Evolutionary conservation across 257 asterid species (phyloP), one percentile per base, ranked within the genome.

Genomic region (Solanum pinnatisectum): DNA sequence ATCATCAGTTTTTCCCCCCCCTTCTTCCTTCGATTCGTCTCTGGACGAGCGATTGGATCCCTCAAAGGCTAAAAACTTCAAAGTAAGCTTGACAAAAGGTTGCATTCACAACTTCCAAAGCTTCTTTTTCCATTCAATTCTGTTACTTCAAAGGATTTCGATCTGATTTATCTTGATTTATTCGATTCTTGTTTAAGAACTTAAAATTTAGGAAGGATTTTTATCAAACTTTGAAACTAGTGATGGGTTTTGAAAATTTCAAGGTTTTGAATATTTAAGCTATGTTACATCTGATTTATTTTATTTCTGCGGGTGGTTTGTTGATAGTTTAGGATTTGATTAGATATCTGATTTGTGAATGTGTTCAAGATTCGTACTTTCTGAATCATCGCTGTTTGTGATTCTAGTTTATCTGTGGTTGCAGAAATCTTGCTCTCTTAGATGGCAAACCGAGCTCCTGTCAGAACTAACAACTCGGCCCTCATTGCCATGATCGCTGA

Each of bases 401-500:
- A 42, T 78, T 25, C 0, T 60, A 60, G 15, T 60, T 60, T 23
- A 25, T 79, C 15, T 81, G 20, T 10, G 30, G 39, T 30, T 46
- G 85, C 85, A 81, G 84, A 78, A 42, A 15, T 1, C 36, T 25
- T 40, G 60, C 33, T 27, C 9, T 73, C 30, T 13, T 88, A 91
- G 91, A 95, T 96, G 99, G 99, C 98, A 32, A 95, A 95, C 90
- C 93, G 93, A 89, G 88, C 96, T 89, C 98, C 94, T 91, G 92
- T 96, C 92, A 98, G 95, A 85, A 90, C 98, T 6, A 95, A 70
- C 87, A 95, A 86, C 91, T 96, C 99, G 13, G 98, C 99, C 37
- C 96, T 96, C 88, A 93, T 96, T 86, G 96, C 98, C 36, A 96
- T 96, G 99, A 96, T 96, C 68, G 99, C 96, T 73, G 99, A 96